Conservation (phyloP, 345 rosid genomes). For the Trapa incisa region DNA sequence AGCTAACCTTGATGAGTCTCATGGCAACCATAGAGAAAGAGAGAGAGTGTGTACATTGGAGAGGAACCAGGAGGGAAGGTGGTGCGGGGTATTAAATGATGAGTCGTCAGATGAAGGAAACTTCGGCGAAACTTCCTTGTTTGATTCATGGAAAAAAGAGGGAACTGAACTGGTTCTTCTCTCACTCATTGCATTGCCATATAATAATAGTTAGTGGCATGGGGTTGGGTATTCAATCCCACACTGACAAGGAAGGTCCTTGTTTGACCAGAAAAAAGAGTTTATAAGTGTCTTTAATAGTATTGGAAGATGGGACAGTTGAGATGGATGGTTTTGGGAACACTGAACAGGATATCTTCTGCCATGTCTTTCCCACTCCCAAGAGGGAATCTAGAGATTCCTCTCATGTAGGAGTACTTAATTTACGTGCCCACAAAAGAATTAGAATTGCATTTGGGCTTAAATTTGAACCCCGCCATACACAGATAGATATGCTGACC, state of each 20-base stretch:
- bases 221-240: too few species aligned
- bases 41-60: not conserved
- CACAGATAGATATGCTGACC: not conserved
- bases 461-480: too few species aligned
- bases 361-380: not conserved
- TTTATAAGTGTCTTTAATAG: too few species aligned
- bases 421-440: too few species aligned
- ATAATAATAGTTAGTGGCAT: too few species aligned
- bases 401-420: not conserved
- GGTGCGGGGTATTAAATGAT: conserved; percentile 35
- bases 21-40: not conserved
- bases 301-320: too few species aligned
- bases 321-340: not conserved
- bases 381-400: not conserved
- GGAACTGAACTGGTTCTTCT: not conserved
- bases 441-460: too few species aligned
- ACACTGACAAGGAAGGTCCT: too few species aligned
- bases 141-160: not conserved
- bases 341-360: not conserved
- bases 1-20: conserved; percentile 30
- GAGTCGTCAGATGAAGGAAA: conserved; percentile 36
- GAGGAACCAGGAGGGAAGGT: conserved; percentile 19
- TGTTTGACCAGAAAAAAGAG: too few species aligned
- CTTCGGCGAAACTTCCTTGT: conserved; percentile 75
- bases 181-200: not conserved